Evolutionary conservation across 2,329 filamentous ascomycete genomes (phyloP).

Genomic region (Cadophora luteo-olivacea): DNA sequence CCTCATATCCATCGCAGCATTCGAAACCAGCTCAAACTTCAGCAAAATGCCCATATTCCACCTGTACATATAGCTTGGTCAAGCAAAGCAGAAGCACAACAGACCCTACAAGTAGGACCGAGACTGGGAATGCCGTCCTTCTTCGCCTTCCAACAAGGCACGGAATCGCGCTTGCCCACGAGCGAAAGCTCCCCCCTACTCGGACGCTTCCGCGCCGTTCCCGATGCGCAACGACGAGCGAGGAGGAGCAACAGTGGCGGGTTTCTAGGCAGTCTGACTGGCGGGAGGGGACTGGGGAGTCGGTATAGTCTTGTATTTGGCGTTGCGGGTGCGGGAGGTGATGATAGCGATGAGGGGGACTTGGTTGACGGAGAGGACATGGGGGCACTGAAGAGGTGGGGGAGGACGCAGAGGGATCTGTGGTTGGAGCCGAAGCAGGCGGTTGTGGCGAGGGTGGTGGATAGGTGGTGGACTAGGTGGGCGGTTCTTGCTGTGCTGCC

Average conservation of each 20-base stretch:
- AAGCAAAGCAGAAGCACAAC: neutral
- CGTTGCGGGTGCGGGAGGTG: slow-evolving; percentile 39
- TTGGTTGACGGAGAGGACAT: slow-evolving; percentile 38
- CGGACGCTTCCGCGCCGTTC: slow-evolving; percentile 70
- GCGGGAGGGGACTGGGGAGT: slow-evolving; percentile 29
- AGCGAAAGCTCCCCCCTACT: slow-evolving; percentile 65
- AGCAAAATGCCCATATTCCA: slow-evolving; percentile 1
- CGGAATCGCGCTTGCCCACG: slow-evolving; percentile 58
- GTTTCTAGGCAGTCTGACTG: slow-evolving; percentile 28
- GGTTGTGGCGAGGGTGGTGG: slow-evolving; percentile 63
- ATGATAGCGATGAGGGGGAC: slow-evolving; percentile 47
- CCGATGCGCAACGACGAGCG: slow-evolving; percentile 47
- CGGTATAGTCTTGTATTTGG: slow-evolving; percentile 61
- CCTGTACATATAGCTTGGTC: slow-evolving; percentile 6
- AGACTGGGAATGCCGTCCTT: slow-evolving; percentile 62
- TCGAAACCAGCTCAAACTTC: no score
- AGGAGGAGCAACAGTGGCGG: slow-evolving; percentile 35
- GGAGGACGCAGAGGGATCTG: slow-evolving; percentile 53
- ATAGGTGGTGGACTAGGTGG: slow-evolving; percentile 70
- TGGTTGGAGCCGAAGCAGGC: slow-evolving; percentile 67
- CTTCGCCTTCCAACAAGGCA: slow-evolving; percentile 72
- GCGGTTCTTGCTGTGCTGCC: slow-evolving; percentile 66
- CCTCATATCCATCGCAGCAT: neutral
- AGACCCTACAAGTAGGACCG: neutral
- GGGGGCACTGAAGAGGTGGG: slow-evolving; percentile 42